Evolutionary conservation across 345 rosid species (phyloP), one percentile per base, ranked within the genome.

Genomic region (Euphorbia peplus): DNA sequence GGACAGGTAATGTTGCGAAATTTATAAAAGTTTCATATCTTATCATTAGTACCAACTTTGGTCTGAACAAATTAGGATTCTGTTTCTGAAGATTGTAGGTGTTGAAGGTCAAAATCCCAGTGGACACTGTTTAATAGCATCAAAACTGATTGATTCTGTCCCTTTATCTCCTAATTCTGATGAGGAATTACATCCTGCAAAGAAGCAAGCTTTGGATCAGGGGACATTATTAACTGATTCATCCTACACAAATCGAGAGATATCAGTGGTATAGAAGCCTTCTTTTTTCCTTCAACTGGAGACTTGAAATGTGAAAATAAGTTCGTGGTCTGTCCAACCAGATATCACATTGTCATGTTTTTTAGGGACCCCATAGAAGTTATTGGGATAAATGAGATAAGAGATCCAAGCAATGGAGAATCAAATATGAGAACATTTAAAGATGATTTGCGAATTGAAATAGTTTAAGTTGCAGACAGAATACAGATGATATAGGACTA

Each of bases 21-120:
- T 41, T 16, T 29, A 51, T 60, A 67, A 37, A 32, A 56, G 63
- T 42, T 41, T 59, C 53, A n/a, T 76, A 46, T 44, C 42, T 61
- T 44, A 22, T 71, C 69, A 11, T 62, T 48, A 58, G 24, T 63
- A 28, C 54, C 25, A 50, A 46, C 60, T 64, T 44, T 32, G 73
- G 56, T 58, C 60, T 75, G 70, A 70, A 70, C 64, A 58, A 64
- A 57, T 69, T 71, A 42, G 66, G 26, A 16, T 28, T 75, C 62
- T 35, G n/a, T 74, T 73, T 75, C 18, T 73, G 66, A 86, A 95
- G 99, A 82, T 95, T 67, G 89, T 95, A 51, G 97, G 93, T 68
- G 64, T 95, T 76, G 90, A 88, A 77, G 99, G 97, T 68, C 80
- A 85, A 65, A 95, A 95, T 83, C 97, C 96, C 61, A 91, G 97